A percentile compares a stretch with the other conserved stretches of the same genome.
Evolutionary conservation across 495 filamentous ascomycete genomes (phyloP).

Genomic region (Penicillium pulvis): DNA sequence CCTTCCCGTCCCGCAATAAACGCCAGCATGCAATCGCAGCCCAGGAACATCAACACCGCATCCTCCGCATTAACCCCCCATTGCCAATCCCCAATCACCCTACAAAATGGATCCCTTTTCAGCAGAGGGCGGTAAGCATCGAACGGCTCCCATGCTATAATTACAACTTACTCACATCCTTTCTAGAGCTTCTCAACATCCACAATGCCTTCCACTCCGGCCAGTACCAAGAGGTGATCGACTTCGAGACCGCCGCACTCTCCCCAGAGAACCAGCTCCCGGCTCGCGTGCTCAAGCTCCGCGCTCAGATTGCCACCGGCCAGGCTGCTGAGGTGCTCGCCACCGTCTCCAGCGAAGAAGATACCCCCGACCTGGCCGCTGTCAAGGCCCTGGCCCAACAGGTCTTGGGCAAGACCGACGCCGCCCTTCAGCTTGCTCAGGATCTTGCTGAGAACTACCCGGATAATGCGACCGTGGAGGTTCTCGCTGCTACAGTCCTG

Average conservation of each 20-base stretch:
- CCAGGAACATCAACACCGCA: conserved; percentile 27
- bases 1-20: conserved; percentile 23
- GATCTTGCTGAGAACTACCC: conserved; percentile 62
- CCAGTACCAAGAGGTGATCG: conserved; percentile 79
- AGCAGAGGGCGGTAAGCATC: conserved; percentile 72
- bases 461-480: conserved; percentile 81
- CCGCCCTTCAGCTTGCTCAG: conserved; percentile 64
- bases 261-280: conserved; percentile 74
- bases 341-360: conserved; percentile 63
- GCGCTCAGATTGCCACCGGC: conserved; percentile 79
- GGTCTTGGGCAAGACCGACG: conserved; percentile 56
- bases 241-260: conserved; percentile 75
- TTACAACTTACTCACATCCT: conserved; percentile 12
- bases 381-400: conserved; percentile 77
- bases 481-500: conserved; percentile 76
- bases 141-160: neutral
- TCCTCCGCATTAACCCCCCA: conserved; percentile 17
- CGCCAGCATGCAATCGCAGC: conserved; percentile 27
- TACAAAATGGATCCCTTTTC: conserved; percentile 88
- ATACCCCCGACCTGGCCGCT: conserved; percentile 72
- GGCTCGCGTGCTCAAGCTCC: conserved; percentile 77
- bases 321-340: conserved; percentile 70
- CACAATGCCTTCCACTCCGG: conserved; percentile 94
- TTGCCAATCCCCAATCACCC: conserved; percentile 25
- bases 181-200: conserved; percentile 87